Conservation (phyloP, 176 grass and related monocot species). For the Phragmites australis region DNA sequence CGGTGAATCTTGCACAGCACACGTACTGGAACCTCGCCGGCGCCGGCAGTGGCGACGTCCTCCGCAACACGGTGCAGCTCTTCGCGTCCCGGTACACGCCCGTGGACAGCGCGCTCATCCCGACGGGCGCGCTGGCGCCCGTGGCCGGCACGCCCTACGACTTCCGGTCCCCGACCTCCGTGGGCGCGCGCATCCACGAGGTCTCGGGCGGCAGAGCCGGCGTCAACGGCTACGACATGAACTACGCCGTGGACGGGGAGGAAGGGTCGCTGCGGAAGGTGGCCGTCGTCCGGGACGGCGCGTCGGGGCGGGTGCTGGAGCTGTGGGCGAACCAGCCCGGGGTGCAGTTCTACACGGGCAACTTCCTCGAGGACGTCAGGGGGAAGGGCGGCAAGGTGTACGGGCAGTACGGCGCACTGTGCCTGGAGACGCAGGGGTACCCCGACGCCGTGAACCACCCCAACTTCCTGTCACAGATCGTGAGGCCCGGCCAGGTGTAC, state of each 20-base stretch:
- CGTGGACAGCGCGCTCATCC: constrained; percentile 56
- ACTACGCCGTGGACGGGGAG: constrained; percentile 57
- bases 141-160: constrained; percentile 80
- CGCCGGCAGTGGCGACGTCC: constrained; percentile 60
- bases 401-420: constrained; percentile 55
- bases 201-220: constrained; percentile 24
- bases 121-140: constrained; percentile 51
- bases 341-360: constrained; percentile 90
- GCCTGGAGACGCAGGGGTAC: constrained; percentile 88
- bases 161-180: constrained; percentile 42
- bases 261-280: constrained; percentile 48
- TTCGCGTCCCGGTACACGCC: constrained; percentile 72
- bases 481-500: constrained; percentile 63
- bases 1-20: constrained; percentile 88
- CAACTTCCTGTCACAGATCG: constrained; percentile 63
- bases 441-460: constrained; percentile 90
- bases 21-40: constrained; percentile 89
- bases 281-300: constrained; percentile 51
- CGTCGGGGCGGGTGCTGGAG: constrained; percentile 57
- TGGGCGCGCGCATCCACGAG: constrained; percentile 55
- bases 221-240: constrained; percentile 67
- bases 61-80: constrained; percentile 67
- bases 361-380: constrained; percentile 39
- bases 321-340: constrained; percentile 92
- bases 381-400: constrained; percentile 69